A percentile compares a stretch with the other conserved stretches of the same genome.
phyloP scores from a whole-genome alignment of 768 basidiomycete species.

The Termitomyces sp. region DNA sequence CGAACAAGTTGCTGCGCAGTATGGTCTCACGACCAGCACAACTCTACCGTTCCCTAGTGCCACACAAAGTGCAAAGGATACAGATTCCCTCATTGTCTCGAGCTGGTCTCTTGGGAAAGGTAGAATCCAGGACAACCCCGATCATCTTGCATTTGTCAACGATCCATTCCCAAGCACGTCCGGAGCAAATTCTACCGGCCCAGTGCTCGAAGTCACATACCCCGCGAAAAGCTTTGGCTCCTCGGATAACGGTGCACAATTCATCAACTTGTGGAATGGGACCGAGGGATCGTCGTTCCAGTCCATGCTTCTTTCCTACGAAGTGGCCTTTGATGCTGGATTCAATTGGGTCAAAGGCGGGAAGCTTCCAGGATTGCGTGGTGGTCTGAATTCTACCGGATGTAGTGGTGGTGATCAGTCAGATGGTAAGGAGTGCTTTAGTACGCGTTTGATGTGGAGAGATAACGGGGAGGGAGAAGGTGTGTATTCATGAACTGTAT shows the following conservation, averaged over 20 bases:
- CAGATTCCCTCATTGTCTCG: slow-evolving; percentile 45
- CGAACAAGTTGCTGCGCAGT: slow-evolving; percentile 41
- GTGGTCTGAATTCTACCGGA: slow-evolving; percentile 54
- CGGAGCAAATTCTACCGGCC: slow-evolving; percentile 25
- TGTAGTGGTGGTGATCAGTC: slow-evolving; percentile 68
- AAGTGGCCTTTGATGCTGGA: slow-evolving; percentile 59
- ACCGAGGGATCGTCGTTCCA: slow-evolving; percentile 50
- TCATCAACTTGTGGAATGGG: slow-evolving; percentile 63
- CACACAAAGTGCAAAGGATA: slow-evolving; percentile 43
- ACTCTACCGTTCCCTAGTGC: slow-evolving; percentile 59
- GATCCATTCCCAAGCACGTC: slow-evolving; percentile 59
- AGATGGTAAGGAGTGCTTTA: slow-evolving; percentile 67
- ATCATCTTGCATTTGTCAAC: slow-evolving; percentile 54
- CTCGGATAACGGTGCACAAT: slow-evolving; percentile 59
- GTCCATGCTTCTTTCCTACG: slow-evolving; percentile 69
- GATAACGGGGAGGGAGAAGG: slow-evolving; percentile 61
- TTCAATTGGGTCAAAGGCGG: slow-evolving; percentile 75
- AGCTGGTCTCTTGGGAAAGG: slow-evolving; percentile 60
- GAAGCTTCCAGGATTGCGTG: slow-evolving; percentile 72
- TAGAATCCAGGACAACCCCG: slow-evolving; percentile 50
- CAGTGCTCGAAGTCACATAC: slow-evolving; percentile 60
- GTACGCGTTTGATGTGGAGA: slow-evolving; percentile 74
- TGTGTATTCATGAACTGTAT: slow-evolving; percentile 23
- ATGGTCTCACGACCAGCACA: slow-evolving; percentile 55
- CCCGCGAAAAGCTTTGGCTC: slow-evolving; percentile 54